Base-by-base conservation (phyloP, 2,329 filamentous ascomycete species). In the Curvularia spicifera region DNA sequence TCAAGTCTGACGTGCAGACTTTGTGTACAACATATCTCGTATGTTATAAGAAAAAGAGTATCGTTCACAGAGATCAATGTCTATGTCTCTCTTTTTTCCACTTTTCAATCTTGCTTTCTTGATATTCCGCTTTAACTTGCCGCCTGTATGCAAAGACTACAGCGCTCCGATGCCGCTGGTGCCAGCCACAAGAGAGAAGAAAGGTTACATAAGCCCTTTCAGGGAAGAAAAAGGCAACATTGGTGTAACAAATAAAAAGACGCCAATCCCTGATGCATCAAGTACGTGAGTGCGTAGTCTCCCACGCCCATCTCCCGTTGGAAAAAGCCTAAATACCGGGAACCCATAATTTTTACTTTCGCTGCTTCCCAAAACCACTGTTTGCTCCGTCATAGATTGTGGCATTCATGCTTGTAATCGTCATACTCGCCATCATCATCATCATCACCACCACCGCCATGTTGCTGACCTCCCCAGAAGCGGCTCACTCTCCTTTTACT, bases 391-490 rank as follows among this genome's bases (percentile, higher is more conserved):
- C 44, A 13, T 42, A 18, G 47, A 37, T 39, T 26, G 29, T 42
- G 35, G 37, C 35, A 39, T 29, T 53, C 42, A 53, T 57, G 43
- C 45, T 48, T 31, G 39, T 43, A 50, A 50, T 54, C 51, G 31
- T 47, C 42, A 12, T n/a, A n/a, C n/a, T 3, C 20, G 40, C 40
- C 29, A 31, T 31, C 29, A 31, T 43, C 40, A 7, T 12, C 26
- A 12, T 8, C 26, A 31, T 31, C 29, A 12, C 26, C 40, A 7
- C 20, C 40, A 15, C 43, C 31, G 6, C n/a, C 33, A 22, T 28
- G 7, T 12, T 24, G 6, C 28, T 37, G 33, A 40, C 54, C 54
- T 60, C 57, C 57, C 57, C 57, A 57, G 60, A 61, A 59, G 58
- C 63, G 51, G 53, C 39, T 53, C 22, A 31, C 26, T 35, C 24